A percentile compares a stretch with the other conserved stretches of the same genome.
These are phyloP conservation scores for Alternaria arborescens DNA, from an alignment of 2,329 filamentous ascomycete genomes.

Conservation along the genomic window DNA sequence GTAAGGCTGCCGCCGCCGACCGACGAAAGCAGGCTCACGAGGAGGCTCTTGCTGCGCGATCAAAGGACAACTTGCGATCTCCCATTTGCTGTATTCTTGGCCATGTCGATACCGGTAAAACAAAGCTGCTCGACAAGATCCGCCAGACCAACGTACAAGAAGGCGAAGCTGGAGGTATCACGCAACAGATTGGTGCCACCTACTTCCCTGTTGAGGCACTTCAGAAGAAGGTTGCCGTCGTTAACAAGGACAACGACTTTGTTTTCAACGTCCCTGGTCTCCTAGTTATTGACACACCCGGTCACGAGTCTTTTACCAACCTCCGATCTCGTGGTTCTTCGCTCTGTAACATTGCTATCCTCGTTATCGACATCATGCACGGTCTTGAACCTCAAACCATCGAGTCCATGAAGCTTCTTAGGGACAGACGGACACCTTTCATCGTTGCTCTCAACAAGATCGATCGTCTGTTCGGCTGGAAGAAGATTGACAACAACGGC, in stretches of 20 bases:
- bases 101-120: conserved; percentile 99
- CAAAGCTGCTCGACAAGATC: conserved; percentile 98
- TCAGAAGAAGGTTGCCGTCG: conserved; percentile 88
- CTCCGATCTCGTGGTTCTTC: conserved; percentile 95
- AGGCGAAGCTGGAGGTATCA: conserved; percentile 98
- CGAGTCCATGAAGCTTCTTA: conserved; percentile 93
- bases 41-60: conserved; percentile 87
- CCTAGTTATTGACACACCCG: conserved; percentile 95
- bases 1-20: conserved; percentile 88
- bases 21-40: conserved; percentile 89
- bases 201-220: conserved; percentile 98
- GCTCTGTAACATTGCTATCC: conserved; percentile 98
- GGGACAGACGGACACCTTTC: conserved; percentile 95
- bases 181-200: conserved; percentile 98
- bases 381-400: conserved; percentile 96
- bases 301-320: conserved; percentile 99
- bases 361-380: conserved; percentile 99
- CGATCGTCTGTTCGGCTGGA: conserved; percentile 98
- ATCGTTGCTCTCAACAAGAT: conserved; percentile 99
- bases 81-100: conserved; percentile 99
- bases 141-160: conserved; percentile 98
- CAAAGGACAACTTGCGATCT: conserved; percentile 92
- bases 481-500: conserved; percentile 97
- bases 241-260: conserved; percentile 89
- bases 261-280: conserved; percentile 98